Base-by-base conservation (phyloP, 257 asterid genomes). In the Primulina eburnea region DNA sequence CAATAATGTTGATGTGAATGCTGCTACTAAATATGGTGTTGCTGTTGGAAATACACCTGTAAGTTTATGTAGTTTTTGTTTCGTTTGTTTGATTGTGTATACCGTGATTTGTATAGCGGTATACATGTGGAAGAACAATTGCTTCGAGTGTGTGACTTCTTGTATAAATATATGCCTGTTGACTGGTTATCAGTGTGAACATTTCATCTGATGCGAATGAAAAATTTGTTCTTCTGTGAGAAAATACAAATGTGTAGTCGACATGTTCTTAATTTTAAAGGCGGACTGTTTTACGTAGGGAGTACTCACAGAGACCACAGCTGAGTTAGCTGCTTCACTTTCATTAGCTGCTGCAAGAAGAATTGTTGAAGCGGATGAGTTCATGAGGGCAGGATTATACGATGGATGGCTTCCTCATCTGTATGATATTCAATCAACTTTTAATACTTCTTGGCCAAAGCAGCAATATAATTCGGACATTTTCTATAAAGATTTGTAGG, bases 321-420 rank as follows among this genome's bases (percentile, higher is more conserved):
- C 98, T 37, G 97, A 93, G 83, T 78, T 93, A 69, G 98, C 98
- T 18, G 97, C 98, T 63, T 88, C 97, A 26, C 97, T 90, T 43
- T 89, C 95, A 60, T 55, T 93, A 70, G 89, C 98, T 38, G 97
- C 97, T 65, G 90, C 95, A 4, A 82, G 98, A 78, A 87, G 98
- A 77, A 89, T 93, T 60, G 98, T 93, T 24, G 98, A 93, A 76
- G 98, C 98, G 2, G 98, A 93, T 70, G 96, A 84, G 78, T 93
- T 90, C 87, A 93, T 90, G 98, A 93, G 97, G 82, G 87, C 81
- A 16, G 98, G 98, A 20, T 79, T 84, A 80, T 93, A 93, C 40
- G 96, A 93, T 73, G 98, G 98, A 87, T 93, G 97, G 98, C 96
- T 93, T 78, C 98, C 98, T 55, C 85, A 93, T 85, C 84, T 93